These are phyloP conservation scores for Protoeuglena noctilucae DNA, from an alignment of 139 green algal species.

Conservation along the genomic window DNA sequence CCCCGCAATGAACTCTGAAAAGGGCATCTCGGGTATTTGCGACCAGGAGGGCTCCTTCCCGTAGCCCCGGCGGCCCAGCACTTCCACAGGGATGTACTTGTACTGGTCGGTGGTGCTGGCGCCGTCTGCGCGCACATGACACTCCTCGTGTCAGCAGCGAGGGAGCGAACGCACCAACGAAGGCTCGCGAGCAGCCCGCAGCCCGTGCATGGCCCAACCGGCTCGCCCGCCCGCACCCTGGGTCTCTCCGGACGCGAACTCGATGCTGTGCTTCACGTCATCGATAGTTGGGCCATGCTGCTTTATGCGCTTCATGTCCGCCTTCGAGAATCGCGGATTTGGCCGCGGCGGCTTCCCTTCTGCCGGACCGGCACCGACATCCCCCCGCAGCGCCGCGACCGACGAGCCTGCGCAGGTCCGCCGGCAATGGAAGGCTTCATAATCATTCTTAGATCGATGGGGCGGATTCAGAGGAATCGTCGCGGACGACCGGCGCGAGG, in stretches of 20 bases:
- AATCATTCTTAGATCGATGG: too few species aligned
- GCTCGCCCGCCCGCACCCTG: neutral
- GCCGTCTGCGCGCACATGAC: neutral
- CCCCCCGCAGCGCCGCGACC: too few species aligned
- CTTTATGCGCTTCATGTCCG: neutral
- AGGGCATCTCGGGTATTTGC: slow-evolving; percentile 29
- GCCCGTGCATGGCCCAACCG: neutral
- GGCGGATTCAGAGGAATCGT: too few species aligned
- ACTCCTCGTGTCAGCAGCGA: neutral
- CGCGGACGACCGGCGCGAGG: too few species aligned
- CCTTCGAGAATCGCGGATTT: neutral
- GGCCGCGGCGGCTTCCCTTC: too few species aligned
- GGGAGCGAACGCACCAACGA: too few species aligned
- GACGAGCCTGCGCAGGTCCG: too few species aligned
- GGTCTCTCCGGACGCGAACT: neutral
- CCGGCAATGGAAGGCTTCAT: too few species aligned
- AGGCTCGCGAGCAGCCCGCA: neutral
- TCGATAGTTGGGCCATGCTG: neutral
- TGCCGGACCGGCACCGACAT: too few species aligned
- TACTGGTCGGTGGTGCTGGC: neutral
- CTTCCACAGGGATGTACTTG: neutral
- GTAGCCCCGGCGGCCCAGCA: slow-evolving; percentile 6
- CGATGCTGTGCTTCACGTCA: neutral
- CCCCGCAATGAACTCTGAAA: neutral
- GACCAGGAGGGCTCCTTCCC: slow-evolving; percentile 42